Conservation (phyloP, 2,329 filamentous ascomycete species). For the Penicillium concentricum region DNA sequence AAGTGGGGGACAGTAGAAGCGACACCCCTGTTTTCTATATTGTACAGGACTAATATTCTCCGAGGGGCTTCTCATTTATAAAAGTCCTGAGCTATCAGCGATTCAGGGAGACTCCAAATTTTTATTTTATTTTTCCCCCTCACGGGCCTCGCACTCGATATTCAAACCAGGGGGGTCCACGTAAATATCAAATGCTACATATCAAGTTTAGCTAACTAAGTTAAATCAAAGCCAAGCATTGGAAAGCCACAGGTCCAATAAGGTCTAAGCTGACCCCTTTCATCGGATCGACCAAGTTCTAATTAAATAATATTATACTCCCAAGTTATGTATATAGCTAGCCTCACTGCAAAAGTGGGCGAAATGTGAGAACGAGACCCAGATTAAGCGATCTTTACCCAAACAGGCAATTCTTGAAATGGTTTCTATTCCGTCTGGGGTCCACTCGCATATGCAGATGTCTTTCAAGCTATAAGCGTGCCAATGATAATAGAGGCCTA, state of each 20-base stretch:
- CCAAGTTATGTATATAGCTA: background rate
- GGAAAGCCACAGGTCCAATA: background rate
- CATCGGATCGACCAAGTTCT: background rate
- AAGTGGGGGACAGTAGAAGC: background rate
- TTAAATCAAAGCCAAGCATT: background rate
- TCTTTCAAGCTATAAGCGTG: background rate
- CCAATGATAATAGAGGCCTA: background rate
- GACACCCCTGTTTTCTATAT: background rate
- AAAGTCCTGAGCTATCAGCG: background rate
- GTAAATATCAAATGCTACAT: background rate
- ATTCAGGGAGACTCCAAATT: background rate
- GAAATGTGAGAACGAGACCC: conserved; percentile 19
- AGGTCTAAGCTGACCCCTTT: background rate
- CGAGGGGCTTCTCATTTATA: conserved; percentile 1
- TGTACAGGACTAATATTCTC: background rate
- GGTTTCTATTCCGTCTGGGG: conserved; percentile 12
- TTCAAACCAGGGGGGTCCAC: background rate
- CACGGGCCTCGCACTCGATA: background rate
- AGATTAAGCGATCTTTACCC: conserved; percentile 18
- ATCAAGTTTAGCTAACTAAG: background rate
- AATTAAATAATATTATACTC: too few species aligned
- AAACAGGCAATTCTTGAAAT: conserved; percentile 12
- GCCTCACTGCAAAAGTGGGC: background rate
- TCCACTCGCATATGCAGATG: conserved; percentile 4
- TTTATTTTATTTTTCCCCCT: background rate